Percentiles rank a stretch among this genome's conserved stretches.
These are phyloP conservation scores for Fusarium musae DNA, from an alignment of 2,329 filamentous ascomycete species.

Conservation along the genomic window DNA sequence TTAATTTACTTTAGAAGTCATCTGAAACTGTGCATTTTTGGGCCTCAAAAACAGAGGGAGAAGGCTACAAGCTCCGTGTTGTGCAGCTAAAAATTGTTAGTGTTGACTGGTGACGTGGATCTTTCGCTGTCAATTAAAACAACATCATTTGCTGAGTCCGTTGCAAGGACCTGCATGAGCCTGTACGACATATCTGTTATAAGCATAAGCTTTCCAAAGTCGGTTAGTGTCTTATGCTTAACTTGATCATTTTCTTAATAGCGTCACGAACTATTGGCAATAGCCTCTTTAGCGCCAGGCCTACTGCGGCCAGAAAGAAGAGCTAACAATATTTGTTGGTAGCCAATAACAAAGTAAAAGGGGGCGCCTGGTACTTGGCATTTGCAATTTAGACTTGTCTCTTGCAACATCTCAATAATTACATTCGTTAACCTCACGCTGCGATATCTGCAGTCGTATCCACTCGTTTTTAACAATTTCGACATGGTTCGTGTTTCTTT, in stretches of 20 bases:
- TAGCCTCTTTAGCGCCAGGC: not conserved
- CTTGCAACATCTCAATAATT: not conserved
- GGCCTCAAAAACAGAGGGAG: not conserved
- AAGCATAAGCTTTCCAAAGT: fast-evolving
- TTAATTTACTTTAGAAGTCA: not conserved
- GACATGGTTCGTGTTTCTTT: not conserved
- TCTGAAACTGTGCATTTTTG: no score
- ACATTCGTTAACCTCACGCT: not conserved
- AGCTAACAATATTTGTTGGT: not conserved
- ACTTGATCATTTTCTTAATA: not conserved
- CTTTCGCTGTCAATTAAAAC: not conserved
- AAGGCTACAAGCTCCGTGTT: not conserved
- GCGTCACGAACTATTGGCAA: not conserved
- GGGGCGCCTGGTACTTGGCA: not conserved
- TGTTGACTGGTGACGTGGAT: not conserved
- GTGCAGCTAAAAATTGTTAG: no score
- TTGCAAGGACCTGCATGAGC: not conserved
- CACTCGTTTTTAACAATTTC: not conserved
- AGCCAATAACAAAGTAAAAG: not conserved
- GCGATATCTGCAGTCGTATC: not conserved
- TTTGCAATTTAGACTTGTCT: not conserved
- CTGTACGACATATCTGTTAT: not conserved
- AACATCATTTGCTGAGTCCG: not conserved
- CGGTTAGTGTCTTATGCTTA: not conserved
- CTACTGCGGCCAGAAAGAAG: not conserved